Percentiles rank a stretch among this genome's conserved stretches.
phyloP scores from a whole-genome alignment of 176 grass and related monocot genomes.

The Chloris gayana region DNA sequence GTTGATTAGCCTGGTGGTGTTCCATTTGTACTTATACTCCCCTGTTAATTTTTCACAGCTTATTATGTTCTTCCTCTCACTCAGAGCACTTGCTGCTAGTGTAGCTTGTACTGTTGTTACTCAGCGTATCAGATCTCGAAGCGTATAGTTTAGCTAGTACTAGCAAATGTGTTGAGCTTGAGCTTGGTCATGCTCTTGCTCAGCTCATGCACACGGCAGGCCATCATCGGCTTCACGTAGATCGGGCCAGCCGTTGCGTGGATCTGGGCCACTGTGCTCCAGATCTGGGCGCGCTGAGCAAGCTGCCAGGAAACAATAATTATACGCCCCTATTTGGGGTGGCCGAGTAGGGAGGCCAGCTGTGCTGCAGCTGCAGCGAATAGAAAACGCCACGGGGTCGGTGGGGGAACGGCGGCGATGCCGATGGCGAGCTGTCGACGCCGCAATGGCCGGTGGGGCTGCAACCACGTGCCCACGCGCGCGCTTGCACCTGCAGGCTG shows the following conservation, averaged over 20 bases:
- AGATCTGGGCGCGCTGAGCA: constrained; percentile 35
- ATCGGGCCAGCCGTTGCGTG: not conserved
- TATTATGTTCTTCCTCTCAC: not conserved
- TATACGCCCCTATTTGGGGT: not conserved
- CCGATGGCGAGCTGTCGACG: constrained; percentile 27
- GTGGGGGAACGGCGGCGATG: constrained; percentile 12
- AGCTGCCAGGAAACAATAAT: not conserved
- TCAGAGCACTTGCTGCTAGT: not conserved
- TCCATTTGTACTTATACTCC: constrained; percentile 43
- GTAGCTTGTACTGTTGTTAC: not conserved
- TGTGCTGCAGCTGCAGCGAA: constrained; percentile 1
- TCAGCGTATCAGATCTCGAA: constrained; percentile 10
- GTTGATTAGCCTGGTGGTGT: constrained; percentile 28
- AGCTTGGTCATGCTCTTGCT: not conserved
- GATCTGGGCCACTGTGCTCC: constrained; percentile 32
- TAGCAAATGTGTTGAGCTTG: not conserved
- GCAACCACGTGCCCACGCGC: constrained; percentile 18
- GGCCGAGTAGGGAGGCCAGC: constrained; percentile 25
- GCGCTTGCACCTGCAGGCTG: not conserved
- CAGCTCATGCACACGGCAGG: not conserved
- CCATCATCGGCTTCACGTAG: not conserved
- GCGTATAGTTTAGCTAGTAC: not conserved
- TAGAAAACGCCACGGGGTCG: constrained; percentile 28
- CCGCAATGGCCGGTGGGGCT: not conserved
- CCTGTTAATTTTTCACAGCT: constrained; percentile 19